phyloP scores from a whole-genome alignment of 2,329 filamentous ascomycete genomes.

The Bipolaris victoriae region DNA sequence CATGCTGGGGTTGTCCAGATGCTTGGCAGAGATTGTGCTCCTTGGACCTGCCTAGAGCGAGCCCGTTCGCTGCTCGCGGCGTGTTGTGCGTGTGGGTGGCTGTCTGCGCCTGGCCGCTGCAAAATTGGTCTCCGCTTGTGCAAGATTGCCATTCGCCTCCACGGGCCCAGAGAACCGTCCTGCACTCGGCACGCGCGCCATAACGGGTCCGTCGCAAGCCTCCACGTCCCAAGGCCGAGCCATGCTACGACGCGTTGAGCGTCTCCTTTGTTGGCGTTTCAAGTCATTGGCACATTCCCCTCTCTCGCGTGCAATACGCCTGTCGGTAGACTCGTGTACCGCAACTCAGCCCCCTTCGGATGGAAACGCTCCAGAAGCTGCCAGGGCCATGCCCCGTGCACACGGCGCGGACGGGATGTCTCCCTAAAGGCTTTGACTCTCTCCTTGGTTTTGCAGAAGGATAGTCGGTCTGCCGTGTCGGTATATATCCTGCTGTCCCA shows the following conservation, averaged over 20 bases:
- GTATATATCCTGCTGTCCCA: constrained; percentile 19
- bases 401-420: constrained; percentile 14
- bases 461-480: constrained; percentile 7
- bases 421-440: constrained; percentile 12
- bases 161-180: not conserved
- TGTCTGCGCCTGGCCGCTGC: not conserved
- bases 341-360: constrained; percentile 20
- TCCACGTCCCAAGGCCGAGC: not conserved
- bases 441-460: constrained; percentile 6
- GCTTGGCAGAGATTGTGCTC: constrained; percentile 4
- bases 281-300: constrained; percentile 1
- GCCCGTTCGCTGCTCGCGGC: constrained; percentile 1
- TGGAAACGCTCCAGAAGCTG: constrained; percentile 13
- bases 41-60: constrained; percentile 10
- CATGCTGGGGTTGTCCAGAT: not conserved
- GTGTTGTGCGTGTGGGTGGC: not conserved
- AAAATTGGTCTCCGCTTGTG: not conserved
- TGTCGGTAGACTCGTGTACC: constrained; percentile 15
- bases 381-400: constrained; percentile 16
- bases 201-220: not conserved
- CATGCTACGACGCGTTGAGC: constrained; percentile 2
- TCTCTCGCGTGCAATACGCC: constrained; percentile 8
- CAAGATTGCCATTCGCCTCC: not conserved
- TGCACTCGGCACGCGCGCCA: not conserved
- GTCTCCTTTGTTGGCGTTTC: constrained; percentile 7